phyloP scores from a whole-genome alignment of 139 green algal species.

The Volvox reticuliferus region DNA sequence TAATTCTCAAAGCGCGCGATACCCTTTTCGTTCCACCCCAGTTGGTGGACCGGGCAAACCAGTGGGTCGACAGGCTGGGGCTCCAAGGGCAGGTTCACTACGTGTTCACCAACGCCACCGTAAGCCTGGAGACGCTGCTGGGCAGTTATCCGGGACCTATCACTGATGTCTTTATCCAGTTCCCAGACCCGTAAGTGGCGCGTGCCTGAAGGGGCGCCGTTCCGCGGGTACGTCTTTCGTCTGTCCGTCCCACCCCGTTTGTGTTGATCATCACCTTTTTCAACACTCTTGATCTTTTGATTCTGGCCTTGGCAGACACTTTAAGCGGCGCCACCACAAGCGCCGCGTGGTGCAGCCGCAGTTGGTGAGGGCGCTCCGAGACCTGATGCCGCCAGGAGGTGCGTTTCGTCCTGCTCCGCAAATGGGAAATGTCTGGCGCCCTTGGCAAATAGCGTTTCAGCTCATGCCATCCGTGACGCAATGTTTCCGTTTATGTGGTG shows the following conservation, averaged over 20 bases:
- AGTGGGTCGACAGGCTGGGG: conserved; percentile 73
- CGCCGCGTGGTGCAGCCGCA: conserved; percentile 84
- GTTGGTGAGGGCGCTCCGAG: conserved; percentile 49
- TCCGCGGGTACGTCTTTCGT: too few relatives aligned
- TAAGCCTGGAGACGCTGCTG: conserved; percentile 76
- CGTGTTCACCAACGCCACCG: conserved; percentile 84
- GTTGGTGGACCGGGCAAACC: conserved; percentile 83
- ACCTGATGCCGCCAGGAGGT: conserved; percentile 45
- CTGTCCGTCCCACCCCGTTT: too few relatives aligned
- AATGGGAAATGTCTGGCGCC: too few relatives aligned
- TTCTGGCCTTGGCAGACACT: conserved; percentile 66
- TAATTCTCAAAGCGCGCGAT: too few relatives aligned
- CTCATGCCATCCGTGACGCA: too few relatives aligned
- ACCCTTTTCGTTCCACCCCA: conserved; percentile 15
- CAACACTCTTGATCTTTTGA: background rate
- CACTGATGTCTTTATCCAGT: conserved; percentile 76
- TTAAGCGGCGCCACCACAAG: conserved; percentile 92
- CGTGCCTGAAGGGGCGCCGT: too few relatives aligned
- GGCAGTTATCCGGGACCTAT: conserved; percentile 77
- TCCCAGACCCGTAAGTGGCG: conserved; percentile 80
- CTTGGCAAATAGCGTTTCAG: too few relatives aligned
- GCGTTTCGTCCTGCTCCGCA: background rate
- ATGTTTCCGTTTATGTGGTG: too few relatives aligned
- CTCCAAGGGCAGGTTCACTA: conserved; percentile 72
- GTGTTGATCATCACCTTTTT: background rate